Conservation (phyloP, 164 flowering plant species). For the Umbellularia californica region DNA sequence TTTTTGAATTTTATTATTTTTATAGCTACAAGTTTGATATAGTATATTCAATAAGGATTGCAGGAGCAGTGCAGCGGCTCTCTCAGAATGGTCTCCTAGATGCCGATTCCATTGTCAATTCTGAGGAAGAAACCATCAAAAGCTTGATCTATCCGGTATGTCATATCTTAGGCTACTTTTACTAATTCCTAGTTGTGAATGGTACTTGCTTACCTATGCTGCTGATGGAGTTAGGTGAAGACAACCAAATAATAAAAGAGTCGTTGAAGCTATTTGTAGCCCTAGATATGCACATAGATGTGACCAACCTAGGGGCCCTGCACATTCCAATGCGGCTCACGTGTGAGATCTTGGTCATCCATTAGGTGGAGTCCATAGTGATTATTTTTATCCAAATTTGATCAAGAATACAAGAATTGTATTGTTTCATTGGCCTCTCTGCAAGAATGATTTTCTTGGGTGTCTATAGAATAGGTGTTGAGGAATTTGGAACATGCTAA, state of each 20-base stretch:
- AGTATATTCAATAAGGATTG: slow-evolving; percentile 17
- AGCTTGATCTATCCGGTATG: slow-evolving; percentile 83
- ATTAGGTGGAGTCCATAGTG: too few species aligned
- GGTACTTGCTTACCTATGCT: neutral
- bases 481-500: too few species aligned
- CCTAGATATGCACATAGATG: neutral
- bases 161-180: slow-evolving; percentile 5
- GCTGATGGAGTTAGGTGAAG: neutral
- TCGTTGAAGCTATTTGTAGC: neutral
- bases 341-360: too few species aligned
- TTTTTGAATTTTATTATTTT: neutral
- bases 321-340: too few species aligned
- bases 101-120: slow-evolving; percentile 64
- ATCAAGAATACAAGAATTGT: too few species aligned
- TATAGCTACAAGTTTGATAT: slow-evolving; percentile 4
- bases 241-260: neutral
- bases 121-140: slow-evolving; percentile 70
- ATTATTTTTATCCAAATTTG: too few species aligned
- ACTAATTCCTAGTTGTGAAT: neutral
- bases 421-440: too few species aligned
- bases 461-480: too few species aligned
- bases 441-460: too few species aligned
- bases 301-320: neutral
- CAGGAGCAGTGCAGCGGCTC: slow-evolving; percentile 93
- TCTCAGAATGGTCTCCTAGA: slow-evolving; percentile 63